A percentile compares a stretch with the other conserved stretches of the same genome.
Conservation (phyloP, 2,329 filamentous ascomycete genomes). For the Cladophialophora psammophila region DNA sequence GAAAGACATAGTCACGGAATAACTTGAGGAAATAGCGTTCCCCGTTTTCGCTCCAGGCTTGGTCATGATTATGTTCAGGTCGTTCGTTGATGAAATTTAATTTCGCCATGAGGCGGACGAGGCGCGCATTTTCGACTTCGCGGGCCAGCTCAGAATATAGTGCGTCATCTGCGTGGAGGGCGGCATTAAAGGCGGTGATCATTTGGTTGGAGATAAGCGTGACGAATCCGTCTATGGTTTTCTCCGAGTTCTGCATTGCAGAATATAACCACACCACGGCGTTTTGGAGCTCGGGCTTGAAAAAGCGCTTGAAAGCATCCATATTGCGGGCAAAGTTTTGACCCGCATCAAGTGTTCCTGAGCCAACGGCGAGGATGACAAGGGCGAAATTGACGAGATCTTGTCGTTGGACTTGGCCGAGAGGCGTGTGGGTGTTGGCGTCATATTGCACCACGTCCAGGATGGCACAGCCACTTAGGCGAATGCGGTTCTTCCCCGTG, state of each 20-base stretch:
- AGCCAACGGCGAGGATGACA: slow-evolving; percentile 81
- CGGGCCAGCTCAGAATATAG: slow-evolving; percentile 74
- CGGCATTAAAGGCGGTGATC: slow-evolving; percentile 75
- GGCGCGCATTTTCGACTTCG: slow-evolving; percentile 88
- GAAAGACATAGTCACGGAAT: slow-evolving; percentile 96
- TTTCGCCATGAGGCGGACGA: slow-evolving; percentile 82
- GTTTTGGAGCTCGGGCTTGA: slow-evolving; percentile 79
- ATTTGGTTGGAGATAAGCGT: slow-evolving; percentile 79
- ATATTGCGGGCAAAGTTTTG: slow-evolving; percentile 73
- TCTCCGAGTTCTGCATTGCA: slow-evolving; percentile 70
- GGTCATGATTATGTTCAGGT: slow-evolving; percentile 79
- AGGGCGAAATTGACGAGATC: slow-evolving; percentile 86
- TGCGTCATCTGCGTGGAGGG: slow-evolving; percentile 80
- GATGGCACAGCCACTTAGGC: slow-evolving; percentile 86
- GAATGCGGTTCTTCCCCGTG: slow-evolving; percentile 87
- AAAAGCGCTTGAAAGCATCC: slow-evolving; percentile 77
- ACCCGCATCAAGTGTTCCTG: slow-evolving; percentile 66
- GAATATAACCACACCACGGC: slow-evolving; percentile 82
- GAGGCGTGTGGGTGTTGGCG: slow-evolving; percentile 60
- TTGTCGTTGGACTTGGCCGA: slow-evolving; percentile 82
- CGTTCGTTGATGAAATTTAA: slow-evolving; percentile 88
- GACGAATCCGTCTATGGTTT: slow-evolving; percentile 77
- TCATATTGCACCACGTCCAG: slow-evolving; percentile 90
- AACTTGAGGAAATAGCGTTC: slow-evolving; percentile 92
- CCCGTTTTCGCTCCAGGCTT: slow-evolving; percentile 87